These are phyloP conservation scores for Stachybotrys chartarum DNA, from an alignment of 2,329 filamentous ascomycete genomes.

Conservation along the genomic window DNA sequence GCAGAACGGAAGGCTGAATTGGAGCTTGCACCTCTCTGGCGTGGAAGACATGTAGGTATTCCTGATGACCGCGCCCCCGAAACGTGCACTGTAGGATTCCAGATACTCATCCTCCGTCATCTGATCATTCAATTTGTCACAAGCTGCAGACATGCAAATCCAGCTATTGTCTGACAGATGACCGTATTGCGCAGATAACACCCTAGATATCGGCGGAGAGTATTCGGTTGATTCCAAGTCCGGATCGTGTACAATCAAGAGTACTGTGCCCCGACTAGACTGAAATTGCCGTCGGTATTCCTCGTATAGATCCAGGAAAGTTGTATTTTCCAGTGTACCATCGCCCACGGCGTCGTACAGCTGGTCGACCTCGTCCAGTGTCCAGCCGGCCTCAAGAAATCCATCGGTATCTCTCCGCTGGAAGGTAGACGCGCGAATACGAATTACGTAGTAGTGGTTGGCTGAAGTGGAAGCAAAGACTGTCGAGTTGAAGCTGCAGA, in stretches of 20 bases:
- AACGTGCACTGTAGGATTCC: too few species aligned
- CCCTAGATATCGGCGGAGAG: not conserved
- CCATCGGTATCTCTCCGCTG: not conserved
- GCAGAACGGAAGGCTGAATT: not conserved
- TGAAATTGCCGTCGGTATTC: not conserved
- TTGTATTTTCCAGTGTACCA: not conserved
- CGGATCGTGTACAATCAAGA: not conserved
- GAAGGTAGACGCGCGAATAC: not conserved
- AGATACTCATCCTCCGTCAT: too few species aligned
- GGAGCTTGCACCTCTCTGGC: not conserved
- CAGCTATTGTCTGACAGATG: not conserved
- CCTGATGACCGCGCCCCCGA: not conserved
- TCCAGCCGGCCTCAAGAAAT: not conserved
- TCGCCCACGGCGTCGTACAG: not conserved
- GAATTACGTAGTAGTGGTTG: not conserved
- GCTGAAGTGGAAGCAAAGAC: not conserved
- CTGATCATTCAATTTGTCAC: too few species aligned
- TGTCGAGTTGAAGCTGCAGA: not conserved
- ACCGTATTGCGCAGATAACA: not conserved
- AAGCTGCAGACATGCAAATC: too few species aligned
- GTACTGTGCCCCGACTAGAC: not conserved
- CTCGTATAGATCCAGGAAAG: not conserved
- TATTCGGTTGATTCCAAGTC: not conserved
- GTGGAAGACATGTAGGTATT: not conserved
- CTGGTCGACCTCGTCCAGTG: not conserved